A percentile compares a stretch with the other conserved stretches of the same genome.
phyloP scores from a whole-genome alignment of 495 filamentous ascomycete genomes.

The Acidiella bohemica region DNA sequence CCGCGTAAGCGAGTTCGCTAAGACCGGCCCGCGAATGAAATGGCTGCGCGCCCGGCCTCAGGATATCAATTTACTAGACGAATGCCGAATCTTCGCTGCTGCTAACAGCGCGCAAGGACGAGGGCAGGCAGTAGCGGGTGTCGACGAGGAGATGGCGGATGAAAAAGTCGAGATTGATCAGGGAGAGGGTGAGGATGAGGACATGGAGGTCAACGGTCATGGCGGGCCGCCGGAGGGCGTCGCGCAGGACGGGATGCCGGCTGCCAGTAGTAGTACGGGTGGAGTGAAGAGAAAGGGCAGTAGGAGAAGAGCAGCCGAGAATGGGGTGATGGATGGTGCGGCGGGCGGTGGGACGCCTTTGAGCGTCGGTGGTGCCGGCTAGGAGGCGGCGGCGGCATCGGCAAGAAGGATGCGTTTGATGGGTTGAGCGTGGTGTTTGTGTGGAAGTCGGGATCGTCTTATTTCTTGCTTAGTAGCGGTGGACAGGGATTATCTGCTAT shows the following conservation, averaged over 20 bases:
- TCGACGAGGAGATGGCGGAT: slow-evolving; percentile 16
- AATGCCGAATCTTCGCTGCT: slow-evolving; percentile 43
- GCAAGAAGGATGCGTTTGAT: too few species aligned
- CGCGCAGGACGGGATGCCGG: not conserved
- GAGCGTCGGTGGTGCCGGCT: slow-evolving; percentile 15
- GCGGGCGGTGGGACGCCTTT: slow-evolving; percentile 13
- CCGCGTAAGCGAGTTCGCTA: slow-evolving; percentile 72
- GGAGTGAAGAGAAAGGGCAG: slow-evolving; percentile 3
- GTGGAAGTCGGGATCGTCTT: too few species aligned
- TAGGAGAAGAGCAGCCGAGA: slow-evolving; percentile 6
- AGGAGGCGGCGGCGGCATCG: too few species aligned
- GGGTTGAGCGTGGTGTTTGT: too few species aligned
- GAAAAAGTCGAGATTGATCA: slow-evolving; percentile 12
- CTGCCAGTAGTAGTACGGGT: slow-evolving; percentile 2
- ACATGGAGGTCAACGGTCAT: slow-evolving; percentile 7
- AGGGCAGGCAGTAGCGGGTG: not conserved
- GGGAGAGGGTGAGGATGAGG: slow-evolving; percentile 16
- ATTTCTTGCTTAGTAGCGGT: too few species aligned
- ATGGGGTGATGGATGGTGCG: slow-evolving; percentile 7
- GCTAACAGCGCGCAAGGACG: not conserved
- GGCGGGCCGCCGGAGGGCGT: not conserved
- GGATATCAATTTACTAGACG: slow-evolving; percentile 70
- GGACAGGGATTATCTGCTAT: too few species aligned
- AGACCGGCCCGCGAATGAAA: slow-evolving; percentile 84
- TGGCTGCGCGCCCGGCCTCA: slow-evolving; percentile 79